phyloP scores from a whole-genome alignment of 1,284 basidiomycete genomes.

The Cystobasidium pallidum region DNA sequence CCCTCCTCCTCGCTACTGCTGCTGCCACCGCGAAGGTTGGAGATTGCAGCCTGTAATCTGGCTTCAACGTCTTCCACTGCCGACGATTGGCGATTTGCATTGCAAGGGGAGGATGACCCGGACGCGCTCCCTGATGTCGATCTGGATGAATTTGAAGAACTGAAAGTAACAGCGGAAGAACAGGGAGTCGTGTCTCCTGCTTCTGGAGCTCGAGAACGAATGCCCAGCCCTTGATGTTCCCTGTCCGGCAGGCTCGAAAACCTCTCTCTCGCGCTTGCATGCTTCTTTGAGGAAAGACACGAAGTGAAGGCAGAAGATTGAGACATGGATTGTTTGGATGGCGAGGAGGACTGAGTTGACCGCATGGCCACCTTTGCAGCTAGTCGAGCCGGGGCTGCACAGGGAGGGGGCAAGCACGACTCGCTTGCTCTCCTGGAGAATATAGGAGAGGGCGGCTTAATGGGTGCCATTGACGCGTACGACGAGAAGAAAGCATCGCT shows the following conservation, averaged over 20 bases:
- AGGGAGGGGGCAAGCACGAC: constrained; percentile 36
- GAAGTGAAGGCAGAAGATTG: not conserved
- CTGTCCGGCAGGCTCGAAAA: constrained; percentile 20
- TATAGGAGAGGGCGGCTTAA: constrained; percentile 34
- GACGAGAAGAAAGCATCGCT: constrained; percentile 32
- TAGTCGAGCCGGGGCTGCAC: constrained; percentile 11
- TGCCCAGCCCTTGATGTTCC: constrained; percentile 19
- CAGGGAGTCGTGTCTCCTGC: not conserved
- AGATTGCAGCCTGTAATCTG: constrained; percentile 21
- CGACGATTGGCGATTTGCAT: constrained; percentile 6
- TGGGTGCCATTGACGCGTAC: constrained; percentile 9
- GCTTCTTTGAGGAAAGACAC: not conserved
- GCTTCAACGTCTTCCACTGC: constrained; percentile 24
- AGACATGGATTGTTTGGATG: not conserved
- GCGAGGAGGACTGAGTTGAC: not conserved
- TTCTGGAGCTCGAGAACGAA: not conserved
- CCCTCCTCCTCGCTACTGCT: not conserved
- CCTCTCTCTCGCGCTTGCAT: not conserved
- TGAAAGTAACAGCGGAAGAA: not conserved
- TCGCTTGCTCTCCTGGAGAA: constrained; percentile 34
- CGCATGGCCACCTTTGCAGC: constrained; percentile 1
- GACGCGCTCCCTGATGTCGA: constrained; percentile 4
- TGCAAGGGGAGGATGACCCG: not conserved
- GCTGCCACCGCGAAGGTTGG: not conserved
- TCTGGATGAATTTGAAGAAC: not conserved